Evolutionary conservation across 2,329 filamentous ascomycete species (phyloP).

Genomic region (Microcyclosporella mali): DNA sequence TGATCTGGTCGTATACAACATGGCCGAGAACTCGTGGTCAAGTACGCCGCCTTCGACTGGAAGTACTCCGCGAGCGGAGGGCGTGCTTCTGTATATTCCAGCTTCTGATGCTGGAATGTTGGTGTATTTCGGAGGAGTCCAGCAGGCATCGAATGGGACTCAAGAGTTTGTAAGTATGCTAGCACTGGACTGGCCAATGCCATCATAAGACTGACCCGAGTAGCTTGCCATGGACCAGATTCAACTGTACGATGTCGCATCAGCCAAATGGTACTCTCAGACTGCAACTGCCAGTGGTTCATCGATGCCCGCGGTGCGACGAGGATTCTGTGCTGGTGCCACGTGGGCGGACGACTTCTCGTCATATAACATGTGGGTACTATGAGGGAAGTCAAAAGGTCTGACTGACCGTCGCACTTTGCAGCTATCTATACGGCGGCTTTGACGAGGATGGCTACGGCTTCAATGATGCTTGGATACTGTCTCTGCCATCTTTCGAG

Average conservation of each 20-base stretch:
- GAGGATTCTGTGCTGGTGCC: constrained; percentile 57
- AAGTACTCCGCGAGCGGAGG: constrained; percentile 51
- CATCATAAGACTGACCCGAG: too few species aligned
- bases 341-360: constrained; percentile 55
- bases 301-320: constrained; percentile 42
- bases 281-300: constrained; percentile 34
- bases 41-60: constrained; percentile 42
- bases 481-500: constrained; percentile 56
- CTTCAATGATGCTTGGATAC: constrained; percentile 58
- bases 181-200: too few species aligned
- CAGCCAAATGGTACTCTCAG: constrained; percentile 56
- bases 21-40: constrained; percentile 49
- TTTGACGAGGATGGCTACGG: constrained; percentile 41
- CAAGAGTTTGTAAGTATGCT: constrained; percentile 1
- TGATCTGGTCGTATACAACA: constrained; percentile 52
- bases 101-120: constrained; percentile 55
- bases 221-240: not conserved
- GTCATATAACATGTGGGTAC: constrained; percentile 57
- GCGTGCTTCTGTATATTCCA: constrained; percentile 55
- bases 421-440: constrained; percentile 58
- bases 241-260: constrained; percentile 53
- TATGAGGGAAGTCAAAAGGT: not conserved
- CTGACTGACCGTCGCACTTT: not conserved
- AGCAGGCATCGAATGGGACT: constrained; percentile 43
- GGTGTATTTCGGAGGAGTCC: constrained; percentile 57